Conservation (phyloP, 352 stramenopile genomes). For the Phytophthora colocasiae region DNA sequence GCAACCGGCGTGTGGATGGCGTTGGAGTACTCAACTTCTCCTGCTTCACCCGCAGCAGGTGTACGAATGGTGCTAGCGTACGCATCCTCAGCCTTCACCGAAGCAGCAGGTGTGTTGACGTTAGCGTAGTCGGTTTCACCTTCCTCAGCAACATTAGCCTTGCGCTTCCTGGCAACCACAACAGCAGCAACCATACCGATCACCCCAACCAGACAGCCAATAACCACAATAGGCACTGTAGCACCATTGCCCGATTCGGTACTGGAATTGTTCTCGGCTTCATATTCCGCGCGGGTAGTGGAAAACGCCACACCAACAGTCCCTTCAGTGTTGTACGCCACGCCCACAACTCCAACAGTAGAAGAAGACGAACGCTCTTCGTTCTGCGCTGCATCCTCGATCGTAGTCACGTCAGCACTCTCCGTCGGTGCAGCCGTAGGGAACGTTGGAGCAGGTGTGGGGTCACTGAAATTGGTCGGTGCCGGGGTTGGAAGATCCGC, state of each 20-base stretch:
- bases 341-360: conserved; percentile 11
- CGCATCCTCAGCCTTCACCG: conserved; percentile 10
- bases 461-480: conserved; percentile 29
- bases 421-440: conserved; percentile 31
- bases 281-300: conserved; percentile 38
- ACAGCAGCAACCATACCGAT: conserved; percentile 48
- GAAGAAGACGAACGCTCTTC: conserved; percentile 8
- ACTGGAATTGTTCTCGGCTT: conserved; percentile 20
- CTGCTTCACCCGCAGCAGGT: conserved; percentile 4
- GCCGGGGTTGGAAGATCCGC: conserved; percentile 15
- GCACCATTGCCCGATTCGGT: conserved; percentile 16
- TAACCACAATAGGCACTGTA: conserved; percentile 39
- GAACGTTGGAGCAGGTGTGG: conserved; percentile 22
- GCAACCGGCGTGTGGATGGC: conserved; percentile 18
- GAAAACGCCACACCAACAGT: conserved; percentile 39
- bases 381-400: conserved; percentile 2
- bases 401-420: conserved; percentile 20
- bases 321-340: conserved; percentile 19
- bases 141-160: conserved; percentile 22
- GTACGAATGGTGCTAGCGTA: conserved; percentile 8
- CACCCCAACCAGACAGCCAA: conserved; percentile 50
- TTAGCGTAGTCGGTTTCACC: conserved; percentile 33
- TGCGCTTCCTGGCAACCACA: conserved; percentile 51
- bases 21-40: conserved; percentile 22
- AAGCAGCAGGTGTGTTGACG: conserved; percentile 33